Conservation (phyloP, 2,329 filamentous ascomycete genomes). For the Ophiocordyceps sinensis region DNA sequence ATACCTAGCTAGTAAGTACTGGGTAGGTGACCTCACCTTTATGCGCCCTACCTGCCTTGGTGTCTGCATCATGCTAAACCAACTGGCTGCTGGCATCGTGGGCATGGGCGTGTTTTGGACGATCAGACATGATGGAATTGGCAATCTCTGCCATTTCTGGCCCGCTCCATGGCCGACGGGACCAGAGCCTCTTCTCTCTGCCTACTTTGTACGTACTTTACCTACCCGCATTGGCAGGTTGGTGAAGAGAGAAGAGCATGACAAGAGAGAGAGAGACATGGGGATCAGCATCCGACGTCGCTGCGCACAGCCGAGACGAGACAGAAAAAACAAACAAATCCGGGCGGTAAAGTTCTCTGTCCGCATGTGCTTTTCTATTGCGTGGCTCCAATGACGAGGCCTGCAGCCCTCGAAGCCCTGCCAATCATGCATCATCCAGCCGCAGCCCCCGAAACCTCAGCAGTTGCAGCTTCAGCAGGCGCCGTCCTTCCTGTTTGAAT, state of each 20-base stretch:
- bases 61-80: not conserved
- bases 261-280: too few species aligned
- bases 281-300: too few species aligned
- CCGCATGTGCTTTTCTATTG: not conserved
- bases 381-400: slow-evolving; percentile 3
- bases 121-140: not conserved
- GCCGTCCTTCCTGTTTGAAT: not conserved
- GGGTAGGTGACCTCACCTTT: too few species aligned
- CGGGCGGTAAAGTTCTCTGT: too few species aligned
- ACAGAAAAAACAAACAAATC: too few species aligned
- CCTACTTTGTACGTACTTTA: too few species aligned
- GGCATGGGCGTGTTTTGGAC: slow-evolving; percentile 1
- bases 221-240: too few species aligned
- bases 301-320: too few species aligned
- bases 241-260: too few species aligned
- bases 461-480: not conserved
- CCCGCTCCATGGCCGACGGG: too few species aligned
- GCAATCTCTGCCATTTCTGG: not conserved
- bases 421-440: slow-evolving; percentile 1
- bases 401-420: not conserved
- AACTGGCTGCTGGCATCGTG: not conserved
- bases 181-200: too few species aligned
- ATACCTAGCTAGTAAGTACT: too few species aligned
- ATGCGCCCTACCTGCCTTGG: not conserved
- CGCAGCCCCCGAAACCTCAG: not conserved